Base-by-base conservation (phyloP, 2,329 filamentous ascomycete genomes). In the Ascochyta lentis region DNA sequence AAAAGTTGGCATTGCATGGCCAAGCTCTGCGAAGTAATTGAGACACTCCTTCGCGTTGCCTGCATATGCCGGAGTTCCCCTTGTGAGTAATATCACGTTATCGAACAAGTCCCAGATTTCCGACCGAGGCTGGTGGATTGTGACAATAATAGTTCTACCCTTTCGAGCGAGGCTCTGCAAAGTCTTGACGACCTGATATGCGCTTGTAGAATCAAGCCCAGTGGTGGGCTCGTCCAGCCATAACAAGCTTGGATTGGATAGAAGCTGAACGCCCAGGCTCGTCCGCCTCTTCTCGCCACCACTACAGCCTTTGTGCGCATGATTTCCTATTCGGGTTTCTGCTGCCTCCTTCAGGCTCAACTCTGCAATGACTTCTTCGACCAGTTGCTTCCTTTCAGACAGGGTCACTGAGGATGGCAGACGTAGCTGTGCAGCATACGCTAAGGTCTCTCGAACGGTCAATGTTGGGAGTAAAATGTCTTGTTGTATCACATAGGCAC, bases 181-280 rank as follows among this genome's bases (percentile, higher is more conserved):
- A 0, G 89, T 92, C 29, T 86, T 80, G 0, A 92, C 81, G 0
- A 93, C 82, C 61, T 92, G 89, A 63, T 86, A 91, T 0, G 90
- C 90, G 67, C 87, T 91, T 1, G 89, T 91, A 0, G 89, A 89
- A 75, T 93, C 90, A 7, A 93, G 79, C 0, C 54, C 89, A 1
- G 89, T 92, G 0, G 90, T 93, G 0, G 90, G 89, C 65, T 93
- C 90, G 66, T 94, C 90, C 22, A 92, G 82, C 71, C 91, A 92
- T 6, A 93, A 76, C 1, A 93, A 83, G 6, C 88, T 91, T 1
- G 90, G 90, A 68, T 92, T 93, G 4, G 88, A 86, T n/a, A 93
- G 78, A 52, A 93, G 80, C 66, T 92, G 90, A 4, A 93, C 89
- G 2, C 89, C 90, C 43, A 93, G 90, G 59, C 88, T 91, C 0